Evolutionary conservation across 306 rosid genomes (phyloP).

Genomic region (Vigna mungo): DNA sequence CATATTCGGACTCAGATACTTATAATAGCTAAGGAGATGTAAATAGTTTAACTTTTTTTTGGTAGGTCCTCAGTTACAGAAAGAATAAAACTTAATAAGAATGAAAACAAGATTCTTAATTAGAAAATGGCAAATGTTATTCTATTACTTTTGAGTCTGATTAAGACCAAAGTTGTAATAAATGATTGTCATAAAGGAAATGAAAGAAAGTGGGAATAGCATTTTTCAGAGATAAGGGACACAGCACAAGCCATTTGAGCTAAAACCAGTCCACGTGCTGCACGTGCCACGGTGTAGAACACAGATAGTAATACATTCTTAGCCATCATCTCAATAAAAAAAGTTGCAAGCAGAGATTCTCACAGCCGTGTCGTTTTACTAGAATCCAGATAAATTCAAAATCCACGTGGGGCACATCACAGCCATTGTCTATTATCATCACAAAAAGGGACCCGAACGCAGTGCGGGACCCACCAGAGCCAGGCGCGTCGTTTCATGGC

Average conservation of each 20-base stretch:
- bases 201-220: neutral
- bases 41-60: neutral
- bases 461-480: neutral
- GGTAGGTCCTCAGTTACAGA: neutral
- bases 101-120: neutral
- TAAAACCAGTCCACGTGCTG: neutral
- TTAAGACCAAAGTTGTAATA: neutral
- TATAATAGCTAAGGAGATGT: no score
- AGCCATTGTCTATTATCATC: slow-evolving; percentile 32
- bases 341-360: slow-evolving; percentile 43
- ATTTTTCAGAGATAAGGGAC: neutral
- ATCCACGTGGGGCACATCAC: slow-evolving; percentile 27
- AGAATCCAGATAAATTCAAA: neutral
- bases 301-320: neutral
- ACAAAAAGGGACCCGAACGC: neutral
- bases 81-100: neutral
- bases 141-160: neutral
- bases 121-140: neutral
- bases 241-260: neutral
- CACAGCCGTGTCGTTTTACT: neutral
- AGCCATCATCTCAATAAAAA: neutral
- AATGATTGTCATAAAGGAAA: neutral
- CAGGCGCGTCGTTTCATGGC: slow-evolving; percentile 13
- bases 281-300: slow-evolving; percentile 32
- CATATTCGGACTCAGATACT: neutral